phyloP scores from a whole-genome alignment of 2,329 filamentous ascomycete species.

The Rhynchosporium secalis region DNA sequence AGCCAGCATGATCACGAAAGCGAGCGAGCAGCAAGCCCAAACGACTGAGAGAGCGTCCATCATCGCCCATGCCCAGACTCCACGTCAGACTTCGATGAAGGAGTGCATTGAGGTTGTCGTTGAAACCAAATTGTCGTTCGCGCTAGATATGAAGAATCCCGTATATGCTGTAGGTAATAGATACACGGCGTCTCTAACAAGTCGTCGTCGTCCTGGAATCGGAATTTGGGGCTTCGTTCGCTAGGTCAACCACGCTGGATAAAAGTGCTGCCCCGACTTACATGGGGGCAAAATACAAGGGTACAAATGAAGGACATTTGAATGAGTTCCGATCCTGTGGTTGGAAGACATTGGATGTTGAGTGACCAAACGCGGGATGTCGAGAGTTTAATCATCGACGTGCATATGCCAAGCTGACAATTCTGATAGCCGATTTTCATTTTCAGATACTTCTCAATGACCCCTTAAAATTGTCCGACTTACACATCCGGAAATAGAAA shows the following conservation, averaged over 20 bases:
- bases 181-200: too few species aligned
- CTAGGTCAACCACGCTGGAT: background rate
- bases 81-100: background rate
- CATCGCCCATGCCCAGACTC: conserved; percentile 1
- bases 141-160: background rate
- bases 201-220: background rate
- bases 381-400: background rate
- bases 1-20: conserved; percentile 13
- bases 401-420: conserved; percentile 10
- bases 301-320: background rate
- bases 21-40: conserved; percentile 11
- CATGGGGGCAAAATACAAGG: background rate
- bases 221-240: background rate
- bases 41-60: background rate
- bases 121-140: background rate
- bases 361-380: background rate
- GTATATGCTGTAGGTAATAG: background rate
- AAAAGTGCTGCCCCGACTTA: background rate
- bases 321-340: background rate
- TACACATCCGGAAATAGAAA: too few species aligned
- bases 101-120: background rate
- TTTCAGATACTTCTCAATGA: background rate
- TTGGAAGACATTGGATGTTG: background rate
- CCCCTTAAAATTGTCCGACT: too few species aligned
- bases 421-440: background rate